Conservation (phyloP, 2,329 filamentous ascomycete genomes). For the Fusarium temperatum region DNA sequence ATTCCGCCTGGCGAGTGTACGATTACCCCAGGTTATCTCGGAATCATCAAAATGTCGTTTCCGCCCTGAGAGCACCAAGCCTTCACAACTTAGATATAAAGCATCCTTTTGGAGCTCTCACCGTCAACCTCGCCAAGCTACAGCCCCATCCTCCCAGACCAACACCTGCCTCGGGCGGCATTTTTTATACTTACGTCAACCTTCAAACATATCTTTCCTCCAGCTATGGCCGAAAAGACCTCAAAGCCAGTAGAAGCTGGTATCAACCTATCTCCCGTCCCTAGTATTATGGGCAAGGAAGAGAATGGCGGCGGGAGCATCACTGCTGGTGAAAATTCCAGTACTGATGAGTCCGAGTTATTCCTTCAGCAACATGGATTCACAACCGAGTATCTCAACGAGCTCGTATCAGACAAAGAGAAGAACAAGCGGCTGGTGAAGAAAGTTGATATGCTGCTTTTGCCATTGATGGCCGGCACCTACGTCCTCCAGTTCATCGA, state of each 20-base stretch:
- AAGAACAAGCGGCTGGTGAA: not conserved
- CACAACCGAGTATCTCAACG: not conserved
- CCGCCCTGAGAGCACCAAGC: not conserved
- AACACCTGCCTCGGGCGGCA: not conserved
- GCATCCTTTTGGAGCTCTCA: not conserved
- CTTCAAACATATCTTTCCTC: not conserved
- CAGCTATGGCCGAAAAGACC: not conserved
- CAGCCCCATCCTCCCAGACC: not conserved
- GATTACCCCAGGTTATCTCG: not conserved
- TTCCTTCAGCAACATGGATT: not conserved
- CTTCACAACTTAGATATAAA: not conserved
- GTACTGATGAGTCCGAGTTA: not conserved
- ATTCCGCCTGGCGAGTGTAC: not conserved
- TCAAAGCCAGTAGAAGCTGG: not conserved
- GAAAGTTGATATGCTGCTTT: not conserved
- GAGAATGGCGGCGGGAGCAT: not conserved
- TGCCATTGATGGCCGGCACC: not conserved
- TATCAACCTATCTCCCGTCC: not conserved
- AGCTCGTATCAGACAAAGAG: not conserved
- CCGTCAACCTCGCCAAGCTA: not conserved
- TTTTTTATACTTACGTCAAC: not conserved
- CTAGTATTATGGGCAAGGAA: not conserved
- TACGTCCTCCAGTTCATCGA: not conserved
- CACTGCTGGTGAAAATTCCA: not conserved
- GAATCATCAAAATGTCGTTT: not conserved